A percentile compares a stretch with the other conserved stretches of the same genome.
Evolutionary conservation across 2,329 filamentous ascomycete genomes (phyloP).

Genomic region (Fonsecaea monophora): DNA sequence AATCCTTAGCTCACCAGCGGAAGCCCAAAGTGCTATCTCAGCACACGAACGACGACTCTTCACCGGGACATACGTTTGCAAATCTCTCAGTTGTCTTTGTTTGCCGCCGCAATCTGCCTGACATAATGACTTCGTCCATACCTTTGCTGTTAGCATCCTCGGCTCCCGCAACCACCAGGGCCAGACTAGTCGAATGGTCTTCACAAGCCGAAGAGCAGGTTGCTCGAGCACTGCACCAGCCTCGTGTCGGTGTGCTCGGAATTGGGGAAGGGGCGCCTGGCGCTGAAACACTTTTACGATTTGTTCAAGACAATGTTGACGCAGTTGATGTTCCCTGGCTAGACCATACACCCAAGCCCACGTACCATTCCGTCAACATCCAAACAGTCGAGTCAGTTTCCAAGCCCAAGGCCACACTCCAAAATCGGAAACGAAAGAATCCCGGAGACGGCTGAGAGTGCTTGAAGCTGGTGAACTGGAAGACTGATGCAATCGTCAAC

Average conservation of each 20-base stretch:
- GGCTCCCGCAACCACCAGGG: slow-evolving; percentile 22
- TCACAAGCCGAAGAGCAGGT: slow-evolving; percentile 32
- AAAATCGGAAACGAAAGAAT: slow-evolving; percentile 23
- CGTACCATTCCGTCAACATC: slow-evolving; percentile 34
- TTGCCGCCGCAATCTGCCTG: slow-evolving; percentile 32
- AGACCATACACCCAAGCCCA: slow-evolving; percentile 16
- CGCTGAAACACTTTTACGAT: slow-evolving; percentile 22
- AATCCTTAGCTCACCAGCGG: slow-evolving; percentile 44
- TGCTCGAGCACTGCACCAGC: slow-evolving; percentile 32
- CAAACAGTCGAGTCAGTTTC: slow-evolving; percentile 15
- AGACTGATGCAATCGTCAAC: slow-evolving; percentile 38
- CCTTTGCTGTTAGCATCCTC: slow-evolving; percentile 33
- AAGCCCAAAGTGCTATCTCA: slow-evolving; percentile 23
- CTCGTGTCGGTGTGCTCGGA: slow-evolving; percentile 36
- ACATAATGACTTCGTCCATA: slow-evolving; percentile 34
- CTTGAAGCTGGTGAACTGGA: neutral
- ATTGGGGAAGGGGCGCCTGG: slow-evolving; percentile 24
- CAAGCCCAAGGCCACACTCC: slow-evolving; percentile 13
- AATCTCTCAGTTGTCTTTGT: slow-evolving; percentile 33
- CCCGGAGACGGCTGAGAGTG: slow-evolving; percentile 14
- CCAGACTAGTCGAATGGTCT: slow-evolving; percentile 30
- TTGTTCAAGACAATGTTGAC: slow-evolving; percentile 26
- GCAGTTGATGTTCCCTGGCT: slow-evolving; percentile 35
- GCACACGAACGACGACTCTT: slow-evolving; percentile 4
- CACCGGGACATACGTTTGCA: neutral